These are phyloP conservation scores for Colletotrichum ledebouriae DNA, from an alignment of 2,329 filamentous ascomycete species.

Conservation along the genomic window DNA sequence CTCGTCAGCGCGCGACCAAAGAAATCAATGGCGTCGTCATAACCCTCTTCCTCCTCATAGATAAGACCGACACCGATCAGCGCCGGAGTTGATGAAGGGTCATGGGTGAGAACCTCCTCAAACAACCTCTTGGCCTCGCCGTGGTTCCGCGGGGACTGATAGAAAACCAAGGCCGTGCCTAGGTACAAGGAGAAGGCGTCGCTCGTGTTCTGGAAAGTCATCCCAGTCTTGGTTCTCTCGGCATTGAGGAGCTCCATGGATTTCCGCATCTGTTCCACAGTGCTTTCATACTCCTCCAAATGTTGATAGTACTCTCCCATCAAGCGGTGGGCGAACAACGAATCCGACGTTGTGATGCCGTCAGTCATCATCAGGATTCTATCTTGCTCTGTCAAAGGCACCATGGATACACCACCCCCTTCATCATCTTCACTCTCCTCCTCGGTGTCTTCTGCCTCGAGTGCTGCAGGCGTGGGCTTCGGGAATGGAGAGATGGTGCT, in stretches of 20 bases:
- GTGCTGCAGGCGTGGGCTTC: slow-evolving; percentile 46
- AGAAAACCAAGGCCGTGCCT: slow-evolving; percentile 89
- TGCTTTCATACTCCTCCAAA: slow-evolving; percentile 86
- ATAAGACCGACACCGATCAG: slow-evolving; percentile 93
- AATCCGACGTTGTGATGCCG: slow-evolving; percentile 75
- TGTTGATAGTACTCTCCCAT: slow-evolving; percentile 87
- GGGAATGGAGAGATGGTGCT: slow-evolving; percentile 90
- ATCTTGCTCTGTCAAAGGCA: slow-evolving; percentile 80
- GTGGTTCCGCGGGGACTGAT: slow-evolving; percentile 91
- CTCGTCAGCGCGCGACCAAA: slow-evolving; percentile 80
- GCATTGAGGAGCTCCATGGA: slow-evolving; percentile 72
- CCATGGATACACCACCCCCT: slow-evolving; percentile 66
- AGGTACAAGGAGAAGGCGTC: slow-evolving; percentile 84
- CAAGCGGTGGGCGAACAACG: slow-evolving; percentile 85
- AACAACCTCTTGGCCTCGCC: slow-evolving; percentile 90
- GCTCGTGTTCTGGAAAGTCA: slow-evolving; percentile 76
- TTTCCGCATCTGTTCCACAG: slow-evolving; percentile 83
- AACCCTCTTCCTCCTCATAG: slow-evolving; percentile 93
- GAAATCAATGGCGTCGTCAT: slow-evolving; percentile 83
- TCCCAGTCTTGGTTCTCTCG: slow-evolving; percentile 75
- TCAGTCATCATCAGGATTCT: slow-evolving; percentile 85
- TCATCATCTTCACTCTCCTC: slow-evolving; percentile 72
- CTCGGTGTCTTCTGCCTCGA: slow-evolving; percentile 51
- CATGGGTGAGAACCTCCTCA: slow-evolving; percentile 81
- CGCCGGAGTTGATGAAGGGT: slow-evolving; percentile 81